These are phyloP conservation scores for Colletotrichum sp. DNA, from an alignment of 2,329 filamentous ascomycete genomes.

Conservation along the genomic window DNA sequence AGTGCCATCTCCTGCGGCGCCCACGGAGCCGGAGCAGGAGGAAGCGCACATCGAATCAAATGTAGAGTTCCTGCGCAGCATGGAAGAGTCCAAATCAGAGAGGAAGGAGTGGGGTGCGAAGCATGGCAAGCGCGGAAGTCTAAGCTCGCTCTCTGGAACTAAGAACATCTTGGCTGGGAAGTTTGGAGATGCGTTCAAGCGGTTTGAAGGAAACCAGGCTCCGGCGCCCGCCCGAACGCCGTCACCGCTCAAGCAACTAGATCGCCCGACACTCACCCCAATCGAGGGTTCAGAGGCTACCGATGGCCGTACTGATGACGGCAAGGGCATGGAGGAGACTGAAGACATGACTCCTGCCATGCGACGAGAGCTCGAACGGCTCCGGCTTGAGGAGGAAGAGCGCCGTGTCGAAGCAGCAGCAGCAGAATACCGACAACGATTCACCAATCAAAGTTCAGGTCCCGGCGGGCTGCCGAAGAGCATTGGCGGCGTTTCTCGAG, in stretches of 20 bases:
- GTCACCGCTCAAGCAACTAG: slow-evolving; percentile 54
- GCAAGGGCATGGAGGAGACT: slow-evolving; percentile 63
- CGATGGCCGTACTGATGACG: slow-evolving; percentile 71
- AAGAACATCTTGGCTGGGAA: slow-evolving; percentile 86
- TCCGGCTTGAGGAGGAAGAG: slow-evolving; percentile 85
- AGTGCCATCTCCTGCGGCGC: slow-evolving; percentile 44
- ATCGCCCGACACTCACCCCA: slow-evolving; percentile 64
- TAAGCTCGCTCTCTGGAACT: slow-evolving; percentile 74
- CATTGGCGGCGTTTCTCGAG: slow-evolving; percentile 66
- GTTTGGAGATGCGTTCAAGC: slow-evolving; percentile 92
- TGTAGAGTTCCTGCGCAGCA: slow-evolving; percentile 80
- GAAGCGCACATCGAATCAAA: slow-evolving; percentile 77
- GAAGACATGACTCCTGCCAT: slow-evolving; percentile 85
- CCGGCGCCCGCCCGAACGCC: slow-evolving; percentile 44
- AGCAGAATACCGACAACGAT: slow-evolving; percentile 81
- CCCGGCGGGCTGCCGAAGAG: slow-evolving; percentile 53
- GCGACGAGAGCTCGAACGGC: slow-evolving; percentile 86
- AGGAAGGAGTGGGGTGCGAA: slow-evolving; percentile 60
- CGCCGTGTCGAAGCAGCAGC: slow-evolving; percentile 86
- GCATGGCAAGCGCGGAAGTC: slow-evolving; percentile 74
- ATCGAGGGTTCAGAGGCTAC: slow-evolving; percentile 80
- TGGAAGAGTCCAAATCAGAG: slow-evolving; percentile 69
- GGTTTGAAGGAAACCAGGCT: slow-evolving; percentile 72
- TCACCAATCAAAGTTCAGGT: slow-evolving; percentile 60
- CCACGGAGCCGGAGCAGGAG: slow-evolving; percentile 56